A percentile compares a stretch with the other conserved stretches of the same genome.
These are phyloP conservation scores for Citrullus mucosospermus DNA, from an alignment of 306 rosid species.

Conservation along the genomic window DNA sequence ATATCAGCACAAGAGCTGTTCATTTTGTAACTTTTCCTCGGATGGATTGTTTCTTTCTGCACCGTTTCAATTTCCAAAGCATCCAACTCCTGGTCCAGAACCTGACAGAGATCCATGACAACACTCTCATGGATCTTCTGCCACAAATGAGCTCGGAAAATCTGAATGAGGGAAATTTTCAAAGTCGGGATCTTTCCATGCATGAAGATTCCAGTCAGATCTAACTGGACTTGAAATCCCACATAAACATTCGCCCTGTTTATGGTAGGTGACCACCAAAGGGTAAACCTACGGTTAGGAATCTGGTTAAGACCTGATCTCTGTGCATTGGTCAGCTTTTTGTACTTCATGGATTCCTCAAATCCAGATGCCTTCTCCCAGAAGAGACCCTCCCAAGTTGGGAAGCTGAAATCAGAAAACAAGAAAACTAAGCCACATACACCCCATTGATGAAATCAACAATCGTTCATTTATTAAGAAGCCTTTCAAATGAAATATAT, in stretches of 20 bases:
- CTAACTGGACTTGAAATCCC: slow-evolving; percentile 98
- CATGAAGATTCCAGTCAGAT: slow-evolving; percentile 97
- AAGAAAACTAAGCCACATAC: slow-evolving; percentile 9
- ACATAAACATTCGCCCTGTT: slow-evolving; percentile 98
- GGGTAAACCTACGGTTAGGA: slow-evolving; percentile 97
- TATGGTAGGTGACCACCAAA: slow-evolving; percentile 99
- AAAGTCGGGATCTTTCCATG: slow-evolving; percentile 97
- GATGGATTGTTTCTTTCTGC: slow-evolving; percentile 98
- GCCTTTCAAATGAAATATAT: not conserved
- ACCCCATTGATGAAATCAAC: not conserved
- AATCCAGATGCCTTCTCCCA: slow-evolving; percentile 99
- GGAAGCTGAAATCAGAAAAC: slow-evolving; percentile 43
- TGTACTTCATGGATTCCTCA: slow-evolving; percentile 99
- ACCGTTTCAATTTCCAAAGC: slow-evolving; percentile 98
- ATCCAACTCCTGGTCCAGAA: slow-evolving; percentile 96
- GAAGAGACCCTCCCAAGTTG: slow-evolving; percentile 98
- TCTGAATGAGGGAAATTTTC: slow-evolving; percentile 95
- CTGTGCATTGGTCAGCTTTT: slow-evolving; percentile 98
- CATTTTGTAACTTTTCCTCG: slow-evolving; percentile 98
- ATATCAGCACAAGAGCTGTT: slow-evolving; percentile 97
- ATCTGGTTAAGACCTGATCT: slow-evolving; percentile 99
- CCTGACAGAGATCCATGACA: slow-evolving; percentile 99
- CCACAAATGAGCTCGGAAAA: slow-evolving; percentile 98
- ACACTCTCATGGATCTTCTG: slow-evolving; percentile 99
- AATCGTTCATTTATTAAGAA: not conserved